Evolutionary conservation across 805 yeast species (phyloP), one percentile per base, ranked within the genome.

Genomic region (Lipomyces yamadae): DNA sequence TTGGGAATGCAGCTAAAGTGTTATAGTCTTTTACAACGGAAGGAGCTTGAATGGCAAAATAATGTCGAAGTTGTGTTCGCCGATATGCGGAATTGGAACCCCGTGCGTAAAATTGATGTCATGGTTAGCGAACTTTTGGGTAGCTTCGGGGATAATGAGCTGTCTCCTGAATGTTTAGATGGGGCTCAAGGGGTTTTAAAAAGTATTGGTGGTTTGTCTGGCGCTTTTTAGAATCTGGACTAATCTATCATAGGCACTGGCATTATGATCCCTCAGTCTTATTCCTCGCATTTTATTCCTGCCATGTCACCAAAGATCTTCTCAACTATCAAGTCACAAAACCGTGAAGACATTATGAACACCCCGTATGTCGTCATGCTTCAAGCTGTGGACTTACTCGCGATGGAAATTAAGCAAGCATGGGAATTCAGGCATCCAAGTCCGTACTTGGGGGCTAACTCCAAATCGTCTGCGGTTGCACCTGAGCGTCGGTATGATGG

Each of bases 131-230:
- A 93, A 76, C 79, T 94, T 6, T 77, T 93, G 34, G 98, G 98
- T 4, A 90, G 97, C 15, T 90, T 94, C 78, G 98, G 97, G 3
- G 94, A 96, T 76, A 94, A 93, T 76, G 98, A 93, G 75, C 81
- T 91, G 18, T 83, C 91, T 7, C 98, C 98, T 0, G 98, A 93
- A 75, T 88, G 95, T 65, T 76, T 91, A 2, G 80, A 79, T 56
- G 78, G 82, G 0, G 73, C 81, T 18, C 83, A 84, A 61, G 69
- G 73, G 58, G 71, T 74, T 71, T 66, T 83, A 72, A 82, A 85
- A 76, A 54, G 72, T 69, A 61, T 5, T 34, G n/a, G 35, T 52
- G 33, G 62, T 37, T 10, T 71, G 83, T 76, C 62, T 78, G 30
- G 76, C 76, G 6, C 24, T 24, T 65, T 71, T 10, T 65, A 13